These are phyloP conservation scores for Musa troglodytarum DNA, from an alignment of 176 grass and related monocot species.

Conservation along the genomic window DNA sequence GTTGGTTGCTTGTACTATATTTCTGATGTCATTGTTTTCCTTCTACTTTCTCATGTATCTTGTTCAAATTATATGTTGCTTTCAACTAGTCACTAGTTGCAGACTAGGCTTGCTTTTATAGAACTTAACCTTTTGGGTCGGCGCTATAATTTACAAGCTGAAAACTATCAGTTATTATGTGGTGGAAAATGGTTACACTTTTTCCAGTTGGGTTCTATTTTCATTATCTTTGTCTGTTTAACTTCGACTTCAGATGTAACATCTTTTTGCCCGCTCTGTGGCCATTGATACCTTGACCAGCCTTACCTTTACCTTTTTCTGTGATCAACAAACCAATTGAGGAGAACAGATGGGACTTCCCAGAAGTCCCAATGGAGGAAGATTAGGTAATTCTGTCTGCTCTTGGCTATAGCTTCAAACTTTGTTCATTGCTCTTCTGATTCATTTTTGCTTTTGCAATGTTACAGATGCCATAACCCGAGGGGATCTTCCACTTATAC, in stretches of 20 bases:
- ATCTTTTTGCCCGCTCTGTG: neutral
- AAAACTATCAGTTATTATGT: no score
- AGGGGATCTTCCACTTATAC: no score
- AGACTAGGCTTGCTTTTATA: no score
- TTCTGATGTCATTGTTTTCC: neutral
- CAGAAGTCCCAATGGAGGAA: conserved; percentile 78
- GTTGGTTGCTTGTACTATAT: neutral
- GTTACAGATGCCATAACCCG: no score
- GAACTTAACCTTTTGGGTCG: no score
- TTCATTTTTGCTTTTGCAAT: no score
- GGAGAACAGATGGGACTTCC: conserved; percentile 70
- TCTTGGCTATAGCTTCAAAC: neutral
- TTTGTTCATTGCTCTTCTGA: no score
- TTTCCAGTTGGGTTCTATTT: neutral
- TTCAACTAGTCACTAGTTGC: neutral
- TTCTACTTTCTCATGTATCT: neutral
- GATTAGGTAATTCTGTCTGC: conserved; percentile 26
- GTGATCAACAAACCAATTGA: conserved; percentile 66
- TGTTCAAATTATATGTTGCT: no score
- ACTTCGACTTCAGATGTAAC: neutral
- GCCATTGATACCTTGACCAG: conserved; percentile 44
- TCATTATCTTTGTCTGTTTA: neutral
- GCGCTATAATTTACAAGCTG: no score
- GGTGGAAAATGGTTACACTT: no score
- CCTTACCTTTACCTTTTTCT: conserved; percentile 47